Evolutionary conservation across 2,329 filamentous ascomycete genomes (phyloP), one percentile per base, ranked within the genome.

Genomic region (Penicillium decumbens): DNA sequence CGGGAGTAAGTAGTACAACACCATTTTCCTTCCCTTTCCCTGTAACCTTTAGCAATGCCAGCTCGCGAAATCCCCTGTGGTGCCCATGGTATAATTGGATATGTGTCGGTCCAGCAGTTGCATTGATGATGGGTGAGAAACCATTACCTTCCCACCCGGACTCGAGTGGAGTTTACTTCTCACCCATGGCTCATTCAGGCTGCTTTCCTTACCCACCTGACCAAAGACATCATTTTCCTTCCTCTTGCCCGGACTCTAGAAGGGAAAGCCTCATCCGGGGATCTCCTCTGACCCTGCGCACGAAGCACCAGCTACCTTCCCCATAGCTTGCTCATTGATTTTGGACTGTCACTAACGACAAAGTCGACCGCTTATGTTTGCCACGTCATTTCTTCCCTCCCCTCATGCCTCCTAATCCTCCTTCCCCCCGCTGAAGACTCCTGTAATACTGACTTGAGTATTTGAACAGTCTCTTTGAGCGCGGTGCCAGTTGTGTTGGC

Each of bases 1-100:
- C 86, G 93, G 95, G 93, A 97, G 93, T 98, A 95, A 97, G 93
- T 97, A 81, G 77, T 74, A 68, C 72, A 75, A 76, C 77, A 78
- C 69, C 72, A 67, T 67, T 84, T 84, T 84, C 79, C 79, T 79
- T 78, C 79, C 83, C 80, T 80, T 54, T 76, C 81, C 84, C 81
- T 67, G 67, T 74, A 75, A 73, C 72, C 65, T 57, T 66, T 66
- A 70, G 62, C 65, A 58, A 66, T 57, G 60, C 33, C 69, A 73
- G 71, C 65, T 52, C 49, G 63, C 65, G 62, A 63, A 65, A 63
- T 57, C 63, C 61, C 57, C 64, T 65, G 58, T 67, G 66, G 64
- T 64, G 59, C 57, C 61, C 62, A 64, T 68, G 60, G 60, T 61
- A 61, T 65, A 61, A 60, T 66, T 70, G 68, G 70, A 52, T 50